Percentiles rank a stretch among this genome's conserved stretches.
Conservation (phyloP, 2,329 filamentous ascomycete species). For the Penicillium griseofulvum region DNA sequence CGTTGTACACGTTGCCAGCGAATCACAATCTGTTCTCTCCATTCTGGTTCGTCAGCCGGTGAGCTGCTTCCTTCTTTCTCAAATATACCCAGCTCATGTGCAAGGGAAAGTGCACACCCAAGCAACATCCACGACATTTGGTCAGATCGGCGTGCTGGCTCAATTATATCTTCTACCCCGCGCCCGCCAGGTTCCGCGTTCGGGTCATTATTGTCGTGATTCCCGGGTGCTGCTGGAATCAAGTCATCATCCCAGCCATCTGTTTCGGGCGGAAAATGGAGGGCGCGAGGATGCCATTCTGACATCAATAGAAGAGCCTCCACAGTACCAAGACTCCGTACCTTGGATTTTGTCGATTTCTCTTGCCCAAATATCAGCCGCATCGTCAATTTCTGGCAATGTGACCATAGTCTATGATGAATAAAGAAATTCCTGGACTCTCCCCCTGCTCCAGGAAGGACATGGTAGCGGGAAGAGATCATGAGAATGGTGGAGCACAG, state of each 20-base stretch:
- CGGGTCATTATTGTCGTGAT: constrained; percentile 27
- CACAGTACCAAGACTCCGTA: constrained; percentile 52
- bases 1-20: constrained; percentile 39
- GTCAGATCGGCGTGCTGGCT: constrained; percentile 54
- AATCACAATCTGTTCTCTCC: constrained; percentile 31
- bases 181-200: constrained; percentile 36
- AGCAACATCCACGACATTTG: constrained; percentile 62
- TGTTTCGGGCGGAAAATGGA: constrained; percentile 54
- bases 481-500: constrained; percentile 55
- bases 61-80: constrained; percentile 39
- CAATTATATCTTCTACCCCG: constrained; percentile 55
- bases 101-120: constrained; percentile 53
- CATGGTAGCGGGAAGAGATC: constrained; percentile 54
- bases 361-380: constrained; percentile 56
- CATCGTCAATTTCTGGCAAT: constrained; percentile 54
- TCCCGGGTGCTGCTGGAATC: constrained; percentile 42
- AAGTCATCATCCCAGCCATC: constrained; percentile 58
- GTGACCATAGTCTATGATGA: constrained; percentile 55
- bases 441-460: constrained; percentile 43
- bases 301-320: constrained; percentile 55
- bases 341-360: constrained; percentile 50
- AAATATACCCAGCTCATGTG: constrained; percentile 54
- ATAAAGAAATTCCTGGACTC: constrained; percentile 53
- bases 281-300: constrained; percentile 56
- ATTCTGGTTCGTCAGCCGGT: constrained; percentile 26